Conservation (phyloP, 495 filamentous ascomycete genomes). For the Penicillium subrubescens region DNA sequence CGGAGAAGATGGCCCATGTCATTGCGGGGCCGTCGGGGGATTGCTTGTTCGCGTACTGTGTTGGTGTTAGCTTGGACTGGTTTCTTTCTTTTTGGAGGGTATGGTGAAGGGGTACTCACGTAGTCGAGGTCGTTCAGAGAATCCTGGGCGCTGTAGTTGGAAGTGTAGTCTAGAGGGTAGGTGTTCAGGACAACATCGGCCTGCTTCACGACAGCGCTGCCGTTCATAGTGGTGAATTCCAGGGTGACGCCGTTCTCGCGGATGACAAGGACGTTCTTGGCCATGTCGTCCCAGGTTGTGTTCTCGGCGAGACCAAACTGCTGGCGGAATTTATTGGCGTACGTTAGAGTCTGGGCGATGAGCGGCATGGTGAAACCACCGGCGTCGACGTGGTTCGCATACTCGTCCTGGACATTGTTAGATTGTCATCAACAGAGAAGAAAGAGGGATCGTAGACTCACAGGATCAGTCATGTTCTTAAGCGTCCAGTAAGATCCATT, state of each 20-base stretch:
- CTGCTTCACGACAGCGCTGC: conserved; percentile 63
- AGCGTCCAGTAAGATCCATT: conserved; percentile 56
- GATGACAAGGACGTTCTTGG: conserved; percentile 54
- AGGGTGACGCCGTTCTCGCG: conserved; percentile 65
- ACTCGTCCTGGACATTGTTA: conserved; percentile 57
- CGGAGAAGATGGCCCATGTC: conserved; percentile 68
- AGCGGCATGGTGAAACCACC: conserved; percentile 74
- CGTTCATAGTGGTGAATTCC: conserved; percentile 71
- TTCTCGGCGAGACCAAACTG: conserved; percentile 57
- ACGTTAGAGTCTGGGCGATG: conserved; percentile 57
- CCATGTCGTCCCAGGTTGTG: conserved; percentile 54
- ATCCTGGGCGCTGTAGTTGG: conserved; percentile 54
- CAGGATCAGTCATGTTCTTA: conserved; percentile 78
- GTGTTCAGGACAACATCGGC: conserved; percentile 65
- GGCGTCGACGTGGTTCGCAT: conserved; percentile 70
- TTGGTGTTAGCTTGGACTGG: conserved; percentile 3
- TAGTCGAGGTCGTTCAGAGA: conserved; percentile 61
- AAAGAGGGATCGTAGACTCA: conserved; percentile 27
- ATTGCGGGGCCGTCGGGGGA: conserved; percentile 64
- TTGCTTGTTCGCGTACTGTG: conserved; percentile 64
- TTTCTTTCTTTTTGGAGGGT: too few species aligned
- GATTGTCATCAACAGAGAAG: not conserved
- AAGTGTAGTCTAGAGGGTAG: conserved; percentile 56
- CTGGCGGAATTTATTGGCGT: conserved; percentile 58
- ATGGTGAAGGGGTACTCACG: conserved; percentile 28